Evolutionary conservation across 352 stramenopile species (phyloP).

Genomic region (Pythium pyrilobum): DNA sequence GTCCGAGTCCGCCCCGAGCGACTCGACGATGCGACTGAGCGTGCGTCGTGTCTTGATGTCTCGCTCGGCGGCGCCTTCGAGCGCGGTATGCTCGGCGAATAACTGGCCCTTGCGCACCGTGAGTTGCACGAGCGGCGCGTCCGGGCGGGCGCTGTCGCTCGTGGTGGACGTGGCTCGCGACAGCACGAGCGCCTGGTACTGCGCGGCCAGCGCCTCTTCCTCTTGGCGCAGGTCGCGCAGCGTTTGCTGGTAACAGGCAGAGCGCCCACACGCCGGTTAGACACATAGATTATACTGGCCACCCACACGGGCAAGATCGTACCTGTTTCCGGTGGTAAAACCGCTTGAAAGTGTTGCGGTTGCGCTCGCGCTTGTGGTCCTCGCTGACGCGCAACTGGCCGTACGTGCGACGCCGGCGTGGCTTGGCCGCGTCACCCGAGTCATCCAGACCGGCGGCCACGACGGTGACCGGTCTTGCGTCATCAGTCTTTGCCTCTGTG

Average conservation of each 20-base stretch:
- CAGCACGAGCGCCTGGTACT: slow-evolving; percentile 10
- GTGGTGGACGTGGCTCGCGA: neutral
- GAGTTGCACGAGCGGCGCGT: slow-evolving; percentile 1
- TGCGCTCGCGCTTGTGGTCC: slow-evolving; percentile 23
- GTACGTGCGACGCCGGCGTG: slow-evolving; percentile 8
- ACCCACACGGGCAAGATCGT: slow-evolving; percentile 1
- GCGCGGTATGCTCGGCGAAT: slow-evolving; percentile 1
- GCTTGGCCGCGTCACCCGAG: neutral
- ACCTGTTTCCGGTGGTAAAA: slow-evolving; percentile 22
- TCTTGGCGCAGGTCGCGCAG: slow-evolving; percentile 14
- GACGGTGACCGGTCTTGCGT: too few relatives aligned
- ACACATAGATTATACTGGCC: neutral
- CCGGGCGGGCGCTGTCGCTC: neutral
- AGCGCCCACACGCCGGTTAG: neutral
- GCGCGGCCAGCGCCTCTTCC: neutral
- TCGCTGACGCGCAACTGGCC: slow-evolving; percentile 9
- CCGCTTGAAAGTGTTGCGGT: slow-evolving; percentile 16
- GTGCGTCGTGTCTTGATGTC: neutral
- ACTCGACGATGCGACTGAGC: slow-evolving; percentile 2
- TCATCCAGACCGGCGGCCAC: too few relatives aligned
- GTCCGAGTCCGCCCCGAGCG: neutral
- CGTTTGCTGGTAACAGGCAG: neutral
- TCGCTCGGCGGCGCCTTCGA: neutral
- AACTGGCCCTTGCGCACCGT: slow-evolving; percentile 6
- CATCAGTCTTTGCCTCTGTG: too few relatives aligned